Base-by-base conservation (phyloP, 148 eudicot species). In the Rheum nobile region DNA sequence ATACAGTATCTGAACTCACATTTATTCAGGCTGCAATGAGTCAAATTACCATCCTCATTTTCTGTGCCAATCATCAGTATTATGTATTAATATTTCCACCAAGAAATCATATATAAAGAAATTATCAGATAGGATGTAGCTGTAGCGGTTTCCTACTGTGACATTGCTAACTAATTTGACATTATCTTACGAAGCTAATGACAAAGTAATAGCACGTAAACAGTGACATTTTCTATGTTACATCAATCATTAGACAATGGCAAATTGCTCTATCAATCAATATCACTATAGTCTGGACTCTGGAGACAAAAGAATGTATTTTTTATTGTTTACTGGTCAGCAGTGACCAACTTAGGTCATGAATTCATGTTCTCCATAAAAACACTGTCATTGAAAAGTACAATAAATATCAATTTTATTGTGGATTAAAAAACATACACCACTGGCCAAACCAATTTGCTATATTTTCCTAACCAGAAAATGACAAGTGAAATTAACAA, bases 201-300 rank as follows among this genome's bases (percentile, higher is more conserved):
- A 11, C 31, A 59, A 26, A 28, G 34, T 24, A 59, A 10, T 8
- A 59, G 34, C 67, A 13, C 6, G 37, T 29, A 61, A 14, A 5
- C 12, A 61, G 26, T 28, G 67, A 61, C 39, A 65, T 61, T 28
- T 61, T 28, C 17, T 22, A 61, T 10, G 29, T 65, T 32, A 32
- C 7, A 65, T 65, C 67, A 57, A 57, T 57, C 34, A 28, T 26
- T 57, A 57, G 26, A 57, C 6, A 29, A 32, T 32, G 14, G 10
- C 41, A 65, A 14, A 65, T 29, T 61, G 37, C 29, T 13, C 38
- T 16, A 65, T 65, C 70, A 34, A 29, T 65, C 70, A 65, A 65
- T 32, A 65, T 65, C 70, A 31, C 32, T 14, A 65, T 65, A 65
- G 70, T 32, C 70, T 65, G 65, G 65, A 57, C 65, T 10, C 46